Evolutionary conservation across 306 rosid species (phyloP), one percentile per base, ranked within the genome.

Genomic region (Bauhinia variegata): DNA sequence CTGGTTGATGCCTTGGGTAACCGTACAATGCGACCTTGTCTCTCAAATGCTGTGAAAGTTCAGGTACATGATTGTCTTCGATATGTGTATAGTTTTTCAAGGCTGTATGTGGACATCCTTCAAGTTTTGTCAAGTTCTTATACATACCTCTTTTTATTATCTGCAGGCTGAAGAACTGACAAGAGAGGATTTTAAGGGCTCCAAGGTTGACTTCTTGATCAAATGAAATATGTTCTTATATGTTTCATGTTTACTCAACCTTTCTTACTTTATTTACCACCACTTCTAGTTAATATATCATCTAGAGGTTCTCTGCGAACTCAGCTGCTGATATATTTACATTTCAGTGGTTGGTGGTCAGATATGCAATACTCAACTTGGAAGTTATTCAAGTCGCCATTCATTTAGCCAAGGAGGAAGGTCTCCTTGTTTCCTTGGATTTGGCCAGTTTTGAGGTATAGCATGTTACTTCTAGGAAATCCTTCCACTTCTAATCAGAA

Each of bases 381-480:
- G 97, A 95, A 70, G 88, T 88, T 71, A 95, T 90, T 80, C 84
- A 85, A 78, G 85, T 84, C 4, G 97, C 99, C 67, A 82, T 90
- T 67, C 65, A n/a, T 62, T 72, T 90, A 15, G 99, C 97, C 76
- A 95, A 90, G 74, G 84, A 85, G 74, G 97, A 88, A 78, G 96
- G 82, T 51, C 87, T 95, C 48, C 79, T 79, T 64, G 91, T 95
- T 79, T 90, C 99, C 33, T 60, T 95, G 86, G 99, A 95, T 75
- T 74, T 95, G 82, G 99, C 99, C 80, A 95, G 99, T 81, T 95
- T 95, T 78, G 99, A 95, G 99, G 99, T 95, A 86, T 60, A 51
- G 60, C 54, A 49, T 55, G 15, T 73, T 23, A 16, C 47, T 74
- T 30, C 54, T 30, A 33, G 30, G 8, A 34, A 54, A 28, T 19